Base-by-base conservation (phyloP, 495 filamentous ascomycete species). In the Tuber magnatum region DNA sequence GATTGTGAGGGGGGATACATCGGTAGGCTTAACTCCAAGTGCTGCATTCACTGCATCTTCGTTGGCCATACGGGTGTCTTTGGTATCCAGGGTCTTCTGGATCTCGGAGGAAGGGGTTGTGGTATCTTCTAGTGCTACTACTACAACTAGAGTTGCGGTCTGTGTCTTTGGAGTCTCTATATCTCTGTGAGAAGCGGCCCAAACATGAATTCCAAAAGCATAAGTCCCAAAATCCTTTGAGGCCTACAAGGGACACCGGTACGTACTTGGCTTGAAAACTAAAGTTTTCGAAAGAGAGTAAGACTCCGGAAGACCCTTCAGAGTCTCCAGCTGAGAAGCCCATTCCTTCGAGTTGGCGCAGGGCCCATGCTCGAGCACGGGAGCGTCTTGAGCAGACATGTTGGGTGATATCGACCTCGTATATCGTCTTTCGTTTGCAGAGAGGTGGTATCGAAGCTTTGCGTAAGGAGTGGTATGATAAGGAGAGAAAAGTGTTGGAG, bases 181-280 rank as follows among this genome's bases (percentile, higher is more conserved):
- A 76, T 41, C 9, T 68, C 32, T 74, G 72, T 80, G 43, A 80
- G 77, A 10, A 39, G 38, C 9, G 69, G 1, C 12, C n/a, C 69
- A 39, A 38, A 40, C 7, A 24, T 70, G 35, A 28, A 12, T 46
- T 22, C 16, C 44, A 71, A 79, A 72, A 46, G 22, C 3, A n/a
- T 40, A 9, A 18, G 41, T 46, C 35, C 22, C 12, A 75, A 2
- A 41, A 6, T 76, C 24, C 72, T 16, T 48, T 73, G 56, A 70
- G 69, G 51, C 46, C 71, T 72, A 32, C 68, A 10, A 51, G 41
- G 68, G 41, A 74, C 22, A 70, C 24, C 68, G 72, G 73, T 71
- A 75, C 78, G 35, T 79, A 83, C 82, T 83, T 44, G 82, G 81
- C 51, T 83, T 83, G 70, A 83, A 83, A 65, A 83, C 82, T 35